Percentiles rank a stretch among this genome's conserved stretches.
phyloP scores from a whole-genome alignment of 1,139 yeast genomes.

The Pichiaceae sp. region DNA sequence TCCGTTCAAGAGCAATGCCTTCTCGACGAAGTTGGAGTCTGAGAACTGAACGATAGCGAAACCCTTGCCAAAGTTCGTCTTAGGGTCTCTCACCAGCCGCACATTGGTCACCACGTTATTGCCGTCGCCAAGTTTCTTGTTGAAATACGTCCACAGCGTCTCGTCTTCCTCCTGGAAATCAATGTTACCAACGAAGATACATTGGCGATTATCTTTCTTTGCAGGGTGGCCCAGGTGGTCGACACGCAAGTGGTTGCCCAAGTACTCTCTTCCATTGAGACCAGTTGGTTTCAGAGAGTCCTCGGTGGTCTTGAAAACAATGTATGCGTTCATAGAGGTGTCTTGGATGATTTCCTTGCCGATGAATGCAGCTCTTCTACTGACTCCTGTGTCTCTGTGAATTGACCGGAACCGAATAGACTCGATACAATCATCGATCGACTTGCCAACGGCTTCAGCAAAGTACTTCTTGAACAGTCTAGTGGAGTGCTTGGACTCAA shows the following conservation, averaged over 20 bases:
- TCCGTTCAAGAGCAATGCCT: slow-evolving; percentile 72
- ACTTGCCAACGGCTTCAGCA: slow-evolving; percentile 9
- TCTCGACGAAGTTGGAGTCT: slow-evolving; percentile 72
- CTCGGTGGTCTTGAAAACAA: slow-evolving; percentile 53
- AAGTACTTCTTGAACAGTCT: slow-evolving; percentile 55
- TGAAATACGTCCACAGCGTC: slow-evolving; percentile 77
- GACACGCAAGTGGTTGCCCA: slow-evolving; percentile 72
- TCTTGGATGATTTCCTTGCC: slow-evolving; percentile 69
- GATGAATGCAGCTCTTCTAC: slow-evolving; percentile 87
- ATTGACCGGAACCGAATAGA: slow-evolving; percentile 88
- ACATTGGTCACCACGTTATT: slow-evolving; percentile 55
- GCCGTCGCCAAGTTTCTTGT: slow-evolving; percentile 32
- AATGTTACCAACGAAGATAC: slow-evolving; percentile 88
- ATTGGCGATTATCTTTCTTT: slow-evolving; percentile 72
- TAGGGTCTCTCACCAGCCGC: slow-evolving; percentile 82
- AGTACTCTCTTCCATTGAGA: slow-evolving; percentile 63
- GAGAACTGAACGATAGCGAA: slow-evolving; percentile 92
- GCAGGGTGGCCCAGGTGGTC: slow-evolving; percentile 91
- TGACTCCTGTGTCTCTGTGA: slow-evolving; percentile 80
- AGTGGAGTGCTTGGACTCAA: slow-evolving; percentile 53
- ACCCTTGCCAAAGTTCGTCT: slow-evolving; percentile 94
- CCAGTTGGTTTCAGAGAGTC: slow-evolving; percentile 43
- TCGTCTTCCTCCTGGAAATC: slow-evolving; percentile 93
- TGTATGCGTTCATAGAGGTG: slow-evolving; percentile 78
- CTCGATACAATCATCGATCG: slow-evolving; percentile 28